Percentiles rank a stretch among this genome's conserved stretches.
These are phyloP conservation scores for Symmetrospora coprosmae DNA, from an alignment of 768 basidiomycete genomes.

Conservation along the genomic window DNA sequence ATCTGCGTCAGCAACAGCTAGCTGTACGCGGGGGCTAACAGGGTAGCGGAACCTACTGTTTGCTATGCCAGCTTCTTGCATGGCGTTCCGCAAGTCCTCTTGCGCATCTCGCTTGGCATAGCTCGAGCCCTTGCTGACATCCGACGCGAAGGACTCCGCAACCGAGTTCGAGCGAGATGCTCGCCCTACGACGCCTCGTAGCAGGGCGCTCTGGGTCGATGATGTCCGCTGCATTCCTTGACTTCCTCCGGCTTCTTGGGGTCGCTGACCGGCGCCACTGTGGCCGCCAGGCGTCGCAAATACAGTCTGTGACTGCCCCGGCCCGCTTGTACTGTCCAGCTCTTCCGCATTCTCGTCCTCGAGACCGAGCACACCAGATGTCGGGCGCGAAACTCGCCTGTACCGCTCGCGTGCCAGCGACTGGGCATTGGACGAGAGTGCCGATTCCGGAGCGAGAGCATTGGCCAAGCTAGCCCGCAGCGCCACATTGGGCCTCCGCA, in stretches of 20 bases:
- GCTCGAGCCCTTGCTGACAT: background rate
- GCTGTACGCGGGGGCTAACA: no score
- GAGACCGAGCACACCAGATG: no score
- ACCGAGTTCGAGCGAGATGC: conserved; percentile 12
- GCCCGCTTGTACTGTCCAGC: background rate
- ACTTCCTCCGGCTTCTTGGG: no score
- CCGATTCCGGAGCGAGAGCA: background rate
- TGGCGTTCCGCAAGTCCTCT: background rate
- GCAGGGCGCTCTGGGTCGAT: background rate
- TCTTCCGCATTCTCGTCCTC: conserved; percentile 14
- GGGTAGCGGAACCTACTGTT: background rate
- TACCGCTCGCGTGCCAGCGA: no score
- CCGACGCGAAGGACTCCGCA: conserved; percentile 5
- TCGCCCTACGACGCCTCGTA: background rate
- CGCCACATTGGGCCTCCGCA: background rate
- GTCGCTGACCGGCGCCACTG: no score
- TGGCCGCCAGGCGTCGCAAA: no score
- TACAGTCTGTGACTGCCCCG: no score
- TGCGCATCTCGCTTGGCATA: background rate
- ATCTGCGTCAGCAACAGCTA: background rate
- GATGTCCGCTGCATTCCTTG: no score
- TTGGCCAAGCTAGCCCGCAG: background rate
- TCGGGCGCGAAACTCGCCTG: no score
- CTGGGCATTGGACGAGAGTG: no score
- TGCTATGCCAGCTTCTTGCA: background rate